Conservation (phyloP, 768 basidiomycete genomes). For the Paxillus ammoniavirescens region DNA sequence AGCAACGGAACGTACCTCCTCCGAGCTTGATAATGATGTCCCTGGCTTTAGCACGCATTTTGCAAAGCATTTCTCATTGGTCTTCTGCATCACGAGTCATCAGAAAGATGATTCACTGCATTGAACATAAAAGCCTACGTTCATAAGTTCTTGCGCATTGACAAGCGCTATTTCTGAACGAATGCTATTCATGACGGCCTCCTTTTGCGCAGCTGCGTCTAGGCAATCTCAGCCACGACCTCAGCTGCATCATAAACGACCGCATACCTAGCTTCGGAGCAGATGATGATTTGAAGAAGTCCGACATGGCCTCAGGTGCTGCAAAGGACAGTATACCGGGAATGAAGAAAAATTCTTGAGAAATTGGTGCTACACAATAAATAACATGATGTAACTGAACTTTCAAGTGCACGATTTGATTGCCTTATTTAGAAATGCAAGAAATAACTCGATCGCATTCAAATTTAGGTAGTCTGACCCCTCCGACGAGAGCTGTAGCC, state of each 20-base stretch:
- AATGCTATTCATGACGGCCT: slow-evolving; percentile 58
- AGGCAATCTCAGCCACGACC: background rate
- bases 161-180: slow-evolving; percentile 67
- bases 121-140: slow-evolving; percentile 39
- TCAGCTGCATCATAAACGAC: background rate
- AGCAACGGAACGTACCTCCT: slow-evolving; percentile 52
- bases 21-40: slow-evolving; percentile 62
- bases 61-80: slow-evolving; percentile 72
- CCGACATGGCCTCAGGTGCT: slow-evolving; percentile 41
- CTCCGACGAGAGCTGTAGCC: background rate
- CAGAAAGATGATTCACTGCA: background rate
- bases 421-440: slow-evolving; percentile 14
- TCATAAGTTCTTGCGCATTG: slow-evolving; percentile 81
- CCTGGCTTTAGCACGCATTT: slow-evolving; percentile 81
- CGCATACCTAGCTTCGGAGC: slow-evolving; percentile 26
- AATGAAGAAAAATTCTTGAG: background rate
- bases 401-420: background rate
- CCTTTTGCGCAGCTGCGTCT: slow-evolving; percentile 41
- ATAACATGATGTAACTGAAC: too few relatives aligned
- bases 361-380: too few relatives aligned
- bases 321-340: background rate
- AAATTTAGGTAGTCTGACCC: background rate
- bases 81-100: slow-evolving; percentile 49
- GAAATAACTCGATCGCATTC: background rate
- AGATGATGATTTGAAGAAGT: slow-evolving; percentile 47